These are phyloP conservation scores for Fulvia fulva DNA, from an alignment of 2,329 filamentous ascomycete species.

Conservation along the genomic window DNA sequence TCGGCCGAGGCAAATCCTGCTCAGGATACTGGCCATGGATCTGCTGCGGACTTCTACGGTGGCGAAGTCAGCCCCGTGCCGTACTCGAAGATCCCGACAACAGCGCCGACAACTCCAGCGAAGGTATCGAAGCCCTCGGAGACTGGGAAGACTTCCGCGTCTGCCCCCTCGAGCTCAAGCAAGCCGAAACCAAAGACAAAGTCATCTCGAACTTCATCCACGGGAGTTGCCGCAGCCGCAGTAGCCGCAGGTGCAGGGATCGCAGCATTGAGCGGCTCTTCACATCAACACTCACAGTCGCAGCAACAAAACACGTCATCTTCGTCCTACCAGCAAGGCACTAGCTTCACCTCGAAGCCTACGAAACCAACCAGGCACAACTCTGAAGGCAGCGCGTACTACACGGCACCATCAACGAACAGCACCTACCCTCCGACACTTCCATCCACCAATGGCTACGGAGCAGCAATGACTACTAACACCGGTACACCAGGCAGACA, in stretches of 20 bases:
- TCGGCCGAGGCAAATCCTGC: slow-evolving; percentile 50
- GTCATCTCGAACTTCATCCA: slow-evolving; percentile 34
- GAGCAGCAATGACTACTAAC: slow-evolving; percentile 1
- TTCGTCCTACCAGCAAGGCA: slow-evolving; percentile 16
- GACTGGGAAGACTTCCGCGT: slow-evolving; percentile 17
- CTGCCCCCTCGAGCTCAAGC: slow-evolving; percentile 26
- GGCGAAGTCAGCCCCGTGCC: slow-evolving; percentile 21
- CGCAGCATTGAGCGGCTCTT: slow-evolving; percentile 34
- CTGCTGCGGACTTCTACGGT: slow-evolving; percentile 57
- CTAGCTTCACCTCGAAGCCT: slow-evolving; percentile 11
- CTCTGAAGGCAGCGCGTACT: slow-evolving; percentile 20
- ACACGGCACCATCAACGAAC: slow-evolving; percentile 10
- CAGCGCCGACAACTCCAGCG: slow-evolving; percentile 19
- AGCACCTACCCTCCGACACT: slow-evolving; percentile 8
- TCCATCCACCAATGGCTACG: slow-evolving; percentile 9
- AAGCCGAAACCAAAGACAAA: slow-evolving; percentile 25
- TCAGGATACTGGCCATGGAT: slow-evolving; percentile 56
- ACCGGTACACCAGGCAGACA: slow-evolving; percentile 38
- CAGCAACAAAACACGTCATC: slow-evolving; percentile 13
- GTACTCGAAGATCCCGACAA: background rate
- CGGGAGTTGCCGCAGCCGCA: slow-evolving; percentile 35
- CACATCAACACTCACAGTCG: slow-evolving; percentile 8
- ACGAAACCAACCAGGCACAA: slow-evolving; percentile 14
- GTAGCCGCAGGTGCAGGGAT: slow-evolving; percentile 40
- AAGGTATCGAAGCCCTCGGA: slow-evolving; percentile 34